A percentile compares a stretch with the other conserved stretches of the same genome.
phyloP scores from a whole-genome alignment of 179 eudicot species.

The Patellifolia procumbens region DNA sequence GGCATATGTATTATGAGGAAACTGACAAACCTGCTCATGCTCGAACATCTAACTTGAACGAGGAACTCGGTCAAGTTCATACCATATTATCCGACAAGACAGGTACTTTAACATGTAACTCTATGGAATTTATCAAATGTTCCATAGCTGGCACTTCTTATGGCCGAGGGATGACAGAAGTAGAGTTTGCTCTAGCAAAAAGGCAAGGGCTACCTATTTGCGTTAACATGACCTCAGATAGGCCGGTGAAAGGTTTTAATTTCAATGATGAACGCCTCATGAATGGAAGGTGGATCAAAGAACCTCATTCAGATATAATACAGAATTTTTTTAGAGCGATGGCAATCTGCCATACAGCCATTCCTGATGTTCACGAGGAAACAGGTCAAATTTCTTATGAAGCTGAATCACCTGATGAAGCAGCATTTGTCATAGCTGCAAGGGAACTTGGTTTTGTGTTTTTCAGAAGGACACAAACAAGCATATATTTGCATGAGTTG shows the following conservation, averaged over 20 bases:
- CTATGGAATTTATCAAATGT: conserved; percentile 54
- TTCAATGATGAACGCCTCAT: conserved; percentile 45
- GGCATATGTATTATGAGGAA: conserved; percentile 51
- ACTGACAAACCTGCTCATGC: conserved; percentile 52
- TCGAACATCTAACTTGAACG: conserved; percentile 63
- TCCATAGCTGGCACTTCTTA: conserved; percentile 49
- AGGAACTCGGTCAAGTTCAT: conserved; percentile 67
- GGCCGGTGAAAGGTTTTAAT: conserved; percentile 44
- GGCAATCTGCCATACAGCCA: conserved; percentile 49
- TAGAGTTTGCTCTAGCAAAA: conserved; percentile 41
- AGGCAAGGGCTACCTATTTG: conserved; percentile 29
- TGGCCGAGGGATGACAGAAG: conserved; percentile 50
- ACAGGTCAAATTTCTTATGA: conserved; percentile 40
- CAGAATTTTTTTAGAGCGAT: conserved; percentile 38
- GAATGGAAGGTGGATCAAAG: conserved; percentile 42
- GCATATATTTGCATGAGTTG: conserved; percentile 37
- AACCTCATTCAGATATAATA: conserved; percentile 35
- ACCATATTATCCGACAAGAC: conserved; percentile 62
- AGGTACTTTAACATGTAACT: conserved; percentile 52
- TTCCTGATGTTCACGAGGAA: conserved; percentile 44
- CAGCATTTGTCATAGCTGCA: conserved; percentile 50
- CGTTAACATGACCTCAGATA: conserved; percentile 6
- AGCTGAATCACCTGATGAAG: conserved; percentile 56
- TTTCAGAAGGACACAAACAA: conserved; percentile 40
- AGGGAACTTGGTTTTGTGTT: conserved; percentile 49